These are phyloP conservation scores for Xylaria venustula DNA, from an alignment of 495 filamentous ascomycete genomes.

Conservation along the genomic window DNA sequence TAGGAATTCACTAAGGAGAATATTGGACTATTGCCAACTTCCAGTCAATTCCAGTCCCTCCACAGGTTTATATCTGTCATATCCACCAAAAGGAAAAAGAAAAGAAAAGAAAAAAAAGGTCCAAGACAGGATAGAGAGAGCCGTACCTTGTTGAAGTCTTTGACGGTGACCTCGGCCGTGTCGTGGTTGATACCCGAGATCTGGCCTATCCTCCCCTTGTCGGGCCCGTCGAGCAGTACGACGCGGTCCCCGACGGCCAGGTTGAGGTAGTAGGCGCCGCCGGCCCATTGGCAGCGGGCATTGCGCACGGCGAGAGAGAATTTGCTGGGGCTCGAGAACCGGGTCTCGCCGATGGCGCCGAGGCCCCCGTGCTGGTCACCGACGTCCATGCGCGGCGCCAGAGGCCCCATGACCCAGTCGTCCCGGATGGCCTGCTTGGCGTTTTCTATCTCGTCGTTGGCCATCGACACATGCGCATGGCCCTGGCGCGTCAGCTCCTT, in stretches of 20 bases:
- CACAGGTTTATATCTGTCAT: too few relatives aligned
- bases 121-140: too few relatives aligned
- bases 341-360: constrained; percentile 49
- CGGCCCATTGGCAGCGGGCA: constrained; percentile 40
- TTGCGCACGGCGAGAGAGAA: constrained; percentile 30
- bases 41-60: background rate
- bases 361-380: constrained; percentile 34
- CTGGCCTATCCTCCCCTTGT: constrained; percentile 77
- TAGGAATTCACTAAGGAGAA: background rate
- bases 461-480: background rate
- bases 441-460: constrained; percentile 16
- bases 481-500: constrained; percentile 18
- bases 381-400: constrained; percentile 71
- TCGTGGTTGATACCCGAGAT: constrained; percentile 58
- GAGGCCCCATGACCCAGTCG: constrained; percentile 71
- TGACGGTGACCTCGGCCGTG: constrained; percentile 58
- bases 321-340: constrained; percentile 20
- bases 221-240: constrained; percentile 69
- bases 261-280: constrained; percentile 59
- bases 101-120: too few relatives aligned
- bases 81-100: too few relatives aligned
- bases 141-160: constrained; percentile 65
- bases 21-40: constrained; percentile 16
- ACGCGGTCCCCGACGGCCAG: constrained; percentile 73
- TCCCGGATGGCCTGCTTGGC: constrained; percentile 48